These are phyloP conservation scores for Abortiporus biennis DNA, from an alignment of 1,284 basidiomycete species.

Conservation along the genomic window DNA sequence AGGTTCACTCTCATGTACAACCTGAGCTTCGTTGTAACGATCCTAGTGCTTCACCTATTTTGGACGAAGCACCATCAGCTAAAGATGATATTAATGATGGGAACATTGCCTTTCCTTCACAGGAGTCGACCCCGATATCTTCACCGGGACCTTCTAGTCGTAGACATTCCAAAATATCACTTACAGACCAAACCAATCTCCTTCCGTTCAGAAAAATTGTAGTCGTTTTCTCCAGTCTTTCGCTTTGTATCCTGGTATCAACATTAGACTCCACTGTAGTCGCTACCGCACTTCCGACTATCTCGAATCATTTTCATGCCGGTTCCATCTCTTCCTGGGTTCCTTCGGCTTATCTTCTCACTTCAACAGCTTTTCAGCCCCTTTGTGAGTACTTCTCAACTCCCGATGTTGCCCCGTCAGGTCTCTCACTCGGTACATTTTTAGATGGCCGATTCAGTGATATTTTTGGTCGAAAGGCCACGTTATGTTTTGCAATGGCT, in stretches of 20 bases:
- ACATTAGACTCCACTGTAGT: slow-evolving; percentile 62
- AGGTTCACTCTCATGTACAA: too few relatives aligned
- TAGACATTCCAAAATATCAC: too few relatives aligned
- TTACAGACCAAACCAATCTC: slow-evolving; percentile 72
- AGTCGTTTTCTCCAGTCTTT: slow-evolving; percentile 54
- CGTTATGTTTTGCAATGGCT: slow-evolving; percentile 51
- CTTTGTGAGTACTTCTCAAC: slow-evolving; percentile 26
- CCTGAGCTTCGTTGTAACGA: too few relatives aligned
- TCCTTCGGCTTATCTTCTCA: slow-evolving; percentile 59
- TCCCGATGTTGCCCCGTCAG: neutral
- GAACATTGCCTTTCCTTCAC: too few relatives aligned
- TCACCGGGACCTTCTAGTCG: too few relatives aligned
- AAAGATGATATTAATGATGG: too few relatives aligned
- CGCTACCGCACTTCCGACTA: slow-evolving; percentile 64
- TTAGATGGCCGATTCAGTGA: slow-evolving; percentile 64
- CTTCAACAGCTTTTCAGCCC: slow-evolving; percentile 58
- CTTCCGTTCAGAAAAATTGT: slow-evolving; percentile 64
- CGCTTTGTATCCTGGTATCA: slow-evolving; percentile 51
- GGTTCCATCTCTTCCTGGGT: slow-evolving; percentile 69
- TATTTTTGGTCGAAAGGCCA: slow-evolving; percentile 70
- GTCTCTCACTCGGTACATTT: neutral
- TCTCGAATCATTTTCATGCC: slow-evolving; percentile 62
- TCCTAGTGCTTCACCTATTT: too few relatives aligned
- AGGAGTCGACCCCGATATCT: too few relatives aligned
- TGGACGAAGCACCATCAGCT: too few relatives aligned